Evolutionary conservation across 345 rosid species (phyloP).

Genomic region (Turritis glabra): DNA sequence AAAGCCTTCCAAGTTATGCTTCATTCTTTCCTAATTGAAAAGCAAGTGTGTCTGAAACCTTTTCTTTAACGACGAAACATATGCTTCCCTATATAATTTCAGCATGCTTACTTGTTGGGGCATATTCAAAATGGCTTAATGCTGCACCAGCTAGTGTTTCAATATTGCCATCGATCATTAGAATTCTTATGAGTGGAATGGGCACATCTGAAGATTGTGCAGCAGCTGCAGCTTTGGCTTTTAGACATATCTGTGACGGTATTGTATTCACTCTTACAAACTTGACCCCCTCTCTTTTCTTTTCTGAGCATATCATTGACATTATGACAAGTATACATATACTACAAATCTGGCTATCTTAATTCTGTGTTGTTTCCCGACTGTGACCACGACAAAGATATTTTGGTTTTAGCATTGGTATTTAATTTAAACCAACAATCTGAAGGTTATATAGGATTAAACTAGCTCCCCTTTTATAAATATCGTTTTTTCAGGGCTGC

Average conservation of each 20-base stretch:
- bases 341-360: constrained; percentile 12
- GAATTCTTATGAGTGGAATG: constrained; percentile 85
- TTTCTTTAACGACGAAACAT: constrained; percentile 20
- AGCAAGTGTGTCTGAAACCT: constrained; percentile 9
- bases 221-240: constrained; percentile 97
- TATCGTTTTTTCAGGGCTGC: constrained; percentile 1
- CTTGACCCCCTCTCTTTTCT: constrained; percentile 1
- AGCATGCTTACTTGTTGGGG: constrained; percentile 98
- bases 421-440: constrained; percentile 17
- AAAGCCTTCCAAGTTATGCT: constrained; percentile 17
- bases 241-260: constrained; percentile 94
- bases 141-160: constrained; percentile 73
- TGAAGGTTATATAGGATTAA: constrained; percentile 1
- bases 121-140: constrained; percentile 96
- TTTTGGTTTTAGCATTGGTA: constrained; percentile 22
- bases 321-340: constrained; percentile 20
- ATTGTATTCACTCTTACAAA: constrained; percentile 36
- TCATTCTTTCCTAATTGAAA: constrained; percentile 6
- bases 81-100: constrained; percentile 38
- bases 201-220: constrained; percentile 94
- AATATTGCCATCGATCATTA: constrained; percentile 70
- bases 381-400: constrained; percentile 7
- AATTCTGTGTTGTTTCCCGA: constrained; percentile 10
- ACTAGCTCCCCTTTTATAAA: constrained; percentile 13
- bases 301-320: constrained; percentile 20